Percentiles rank a stretch among this genome's conserved stretches.
phyloP scores from a whole-genome alignment of 192 early-diverging fungal genomes.

The Backusella luteola region DNA sequence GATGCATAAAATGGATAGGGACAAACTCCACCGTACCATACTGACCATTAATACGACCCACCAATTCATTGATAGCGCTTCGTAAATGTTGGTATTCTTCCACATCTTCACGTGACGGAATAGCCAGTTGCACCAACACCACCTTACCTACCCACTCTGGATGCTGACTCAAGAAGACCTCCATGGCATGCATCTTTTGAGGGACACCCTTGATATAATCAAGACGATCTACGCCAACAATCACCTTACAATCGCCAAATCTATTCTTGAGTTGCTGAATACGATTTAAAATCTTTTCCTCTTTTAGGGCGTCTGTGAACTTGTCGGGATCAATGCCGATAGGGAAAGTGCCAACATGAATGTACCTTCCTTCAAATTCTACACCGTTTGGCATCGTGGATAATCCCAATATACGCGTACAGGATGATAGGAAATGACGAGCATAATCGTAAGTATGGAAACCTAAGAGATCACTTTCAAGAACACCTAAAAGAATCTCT shows the following conservation, averaged over 20 bases:
- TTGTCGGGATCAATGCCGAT: slow-evolving; percentile 98
- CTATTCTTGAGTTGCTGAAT: slow-evolving; percentile 79
- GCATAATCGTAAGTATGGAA: slow-evolving; percentile 99
- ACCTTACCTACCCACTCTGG: slow-evolving; percentile 93
- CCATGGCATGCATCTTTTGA: slow-evolving; percentile 96
- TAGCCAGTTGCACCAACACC: slow-evolving; percentile 96
- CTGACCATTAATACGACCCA: slow-evolving; percentile 96
- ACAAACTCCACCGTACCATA: slow-evolving; percentile 95
- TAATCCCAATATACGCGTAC: slow-evolving; percentile 94
- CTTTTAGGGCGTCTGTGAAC: slow-evolving; percentile 83
- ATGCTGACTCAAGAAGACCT: slow-evolving; percentile 84
- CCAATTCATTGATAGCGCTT: slow-evolving; percentile 92
- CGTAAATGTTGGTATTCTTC: slow-evolving; percentile 98
- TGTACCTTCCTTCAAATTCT: slow-evolving; percentile 88
- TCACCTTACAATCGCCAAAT: slow-evolving; percentile 85
- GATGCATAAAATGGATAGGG: slow-evolving; percentile 98
- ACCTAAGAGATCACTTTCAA: slow-evolving; percentile 91
- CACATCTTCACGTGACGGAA: slow-evolving; percentile 97
- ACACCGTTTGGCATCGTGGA: slow-evolving; percentile 92
- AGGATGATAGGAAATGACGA: slow-evolving; percentile 95
- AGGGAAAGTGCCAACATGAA: slow-evolving; percentile 97
- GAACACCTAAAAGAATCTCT: slow-evolving; percentile 90
- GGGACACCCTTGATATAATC: slow-evolving; percentile 99
- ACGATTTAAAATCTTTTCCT: slow-evolving; percentile 62
- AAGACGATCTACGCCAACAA: slow-evolving; percentile 96